Evolutionary conservation across 345 rosid genomes (phyloP).

Genomic region (Aquilaria yunnanensis): DNA sequence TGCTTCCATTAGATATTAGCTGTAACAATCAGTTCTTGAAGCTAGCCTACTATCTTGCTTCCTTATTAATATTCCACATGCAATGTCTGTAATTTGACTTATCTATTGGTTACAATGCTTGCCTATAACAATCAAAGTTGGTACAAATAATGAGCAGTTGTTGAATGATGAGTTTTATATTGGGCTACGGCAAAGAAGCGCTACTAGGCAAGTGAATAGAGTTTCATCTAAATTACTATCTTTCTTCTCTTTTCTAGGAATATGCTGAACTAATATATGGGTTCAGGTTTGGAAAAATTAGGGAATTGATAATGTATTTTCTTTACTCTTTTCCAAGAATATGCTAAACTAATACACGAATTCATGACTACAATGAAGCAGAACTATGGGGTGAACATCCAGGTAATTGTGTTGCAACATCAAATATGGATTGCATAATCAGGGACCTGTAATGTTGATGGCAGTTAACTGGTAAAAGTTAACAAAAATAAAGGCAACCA

Average conservation of each 20-base stretch:
- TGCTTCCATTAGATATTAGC: too few relatives aligned
- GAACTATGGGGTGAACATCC: conserved; percentile 86
- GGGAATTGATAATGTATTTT: background rate
- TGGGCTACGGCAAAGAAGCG: conserved; percentile 91
- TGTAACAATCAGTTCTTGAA: background rate
- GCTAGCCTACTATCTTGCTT: background rate
- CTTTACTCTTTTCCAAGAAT: conserved; percentile 46
- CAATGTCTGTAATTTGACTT: background rate
- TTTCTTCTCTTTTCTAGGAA: background rate
- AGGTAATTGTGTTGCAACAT: conserved; percentile 37
- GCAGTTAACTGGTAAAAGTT: too few relatives aligned
- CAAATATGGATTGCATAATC: background rate
- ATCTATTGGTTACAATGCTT: conserved; percentile 43
- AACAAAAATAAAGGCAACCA: too few relatives aligned
- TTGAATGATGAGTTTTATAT: conserved; percentile 92
- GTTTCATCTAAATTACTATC: conserved; percentile 1
- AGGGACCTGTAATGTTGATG: too few relatives aligned
- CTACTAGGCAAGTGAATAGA: conserved; percentile 73
- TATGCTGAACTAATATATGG: background rate
- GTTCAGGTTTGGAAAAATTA: conserved; percentile 6
- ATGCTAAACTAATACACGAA: conserved; percentile 84
- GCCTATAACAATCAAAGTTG: conserved; percentile 95
- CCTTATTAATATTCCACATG: background rate
- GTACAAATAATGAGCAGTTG: conserved; percentile 88
- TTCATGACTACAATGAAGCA: conserved; percentile 96